phyloP scores from a whole-genome alignment of 495 filamentous ascomycete genomes.

The Penicillium paxilli region DNA sequence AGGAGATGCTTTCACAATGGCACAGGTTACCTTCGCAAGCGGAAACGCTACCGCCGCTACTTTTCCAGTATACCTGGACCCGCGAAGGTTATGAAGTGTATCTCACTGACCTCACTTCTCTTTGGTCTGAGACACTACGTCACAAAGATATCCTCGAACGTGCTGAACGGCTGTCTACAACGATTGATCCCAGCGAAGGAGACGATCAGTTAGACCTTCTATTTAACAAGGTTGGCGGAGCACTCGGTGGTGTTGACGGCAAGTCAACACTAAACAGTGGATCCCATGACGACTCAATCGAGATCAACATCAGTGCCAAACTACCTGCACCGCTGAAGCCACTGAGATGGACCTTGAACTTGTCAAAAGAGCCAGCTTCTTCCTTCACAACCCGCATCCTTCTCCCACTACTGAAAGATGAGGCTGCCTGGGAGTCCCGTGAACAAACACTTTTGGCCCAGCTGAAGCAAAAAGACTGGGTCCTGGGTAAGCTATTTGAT shows the following conservation, averaged over 20 bases:
- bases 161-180: conserved; percentile 64
- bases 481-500: conserved; percentile 74
- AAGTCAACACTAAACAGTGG: conserved; percentile 29
- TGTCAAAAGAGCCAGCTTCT: conserved; percentile 55
- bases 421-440: conserved; percentile 50
- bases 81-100: conserved; percentile 65
- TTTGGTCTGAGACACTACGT: conserved; percentile 79
- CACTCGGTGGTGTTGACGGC: conserved; percentile 50
- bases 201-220: conserved; percentile 69
- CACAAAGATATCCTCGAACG: conserved; percentile 62
- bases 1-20: conserved; percentile 42
- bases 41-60: conserved; percentile 44
- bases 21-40: conserved; percentile 27
- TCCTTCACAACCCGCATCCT: conserved; percentile 61
- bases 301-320: conserved; percentile 57
- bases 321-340: conserved; percentile 68
- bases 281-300: conserved; percentile 38
- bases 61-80: conserved; percentile 54
- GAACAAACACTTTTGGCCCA: conserved; percentile 56
- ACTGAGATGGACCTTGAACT: conserved; percentile 65
- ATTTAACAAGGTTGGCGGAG: conserved; percentile 67
- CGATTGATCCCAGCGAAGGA: conserved; percentile 85
- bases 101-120: conserved; percentile 77
- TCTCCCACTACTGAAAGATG: conserved; percentile 66
- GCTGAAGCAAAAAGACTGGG: conserved; percentile 74